Evolutionary conservation across 139 green algal species (phyloP).

Genomic region (Trebouxia sp.): DNA sequence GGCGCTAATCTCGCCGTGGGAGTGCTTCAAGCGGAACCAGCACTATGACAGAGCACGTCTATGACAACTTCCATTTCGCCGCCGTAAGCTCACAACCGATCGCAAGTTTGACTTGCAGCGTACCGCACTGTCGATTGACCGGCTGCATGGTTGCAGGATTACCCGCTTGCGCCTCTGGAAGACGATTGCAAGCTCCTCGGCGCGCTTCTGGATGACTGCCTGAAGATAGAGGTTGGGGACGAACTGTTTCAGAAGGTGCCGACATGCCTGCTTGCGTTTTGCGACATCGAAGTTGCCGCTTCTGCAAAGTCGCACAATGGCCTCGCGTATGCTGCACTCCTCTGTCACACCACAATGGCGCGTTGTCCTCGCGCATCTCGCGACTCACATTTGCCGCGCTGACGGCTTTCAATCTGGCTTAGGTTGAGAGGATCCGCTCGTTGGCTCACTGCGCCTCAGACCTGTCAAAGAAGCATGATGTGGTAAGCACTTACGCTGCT

Average conservation of each 20-base stretch:
- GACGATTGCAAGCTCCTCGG: slow-evolving; percentile 89
- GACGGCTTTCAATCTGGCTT: not conserved
- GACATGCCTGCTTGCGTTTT: too few species aligned
- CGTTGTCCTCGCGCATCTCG: not conserved
- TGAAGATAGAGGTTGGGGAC: slow-evolving; percentile 81
- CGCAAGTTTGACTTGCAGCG: too few species aligned
- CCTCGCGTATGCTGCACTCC: too few species aligned
- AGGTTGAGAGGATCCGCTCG: slow-evolving; percentile 66
- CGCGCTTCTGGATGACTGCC: slow-evolving; percentile 78
- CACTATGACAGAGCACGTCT: slow-evolving; percentile 12
- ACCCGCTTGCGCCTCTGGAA: slow-evolving; percentile 67
- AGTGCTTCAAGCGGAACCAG: too few species aligned
- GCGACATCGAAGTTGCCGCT: too few species aligned
- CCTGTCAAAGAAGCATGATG: slow-evolving; percentile 58
- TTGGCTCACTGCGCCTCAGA: slow-evolving; percentile 63
- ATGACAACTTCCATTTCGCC: slow-evolving; percentile 23
- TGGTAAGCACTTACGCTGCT: slow-evolving; percentile 40
- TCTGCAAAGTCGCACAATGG: too few species aligned
- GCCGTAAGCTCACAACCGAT: slow-evolving; percentile 1
- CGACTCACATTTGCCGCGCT: not conserved
- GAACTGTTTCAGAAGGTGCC: slow-evolving; percentile 76
- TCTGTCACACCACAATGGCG: not conserved
- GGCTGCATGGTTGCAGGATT: slow-evolving; percentile 41
- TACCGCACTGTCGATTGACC: not conserved
- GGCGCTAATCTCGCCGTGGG: not conserved